Percentiles rank a stretch among this genome's conserved stretches.
Conservation (phyloP, 2,329 filamentous ascomycete genomes). For the Verticillium zaregamsianum region DNA sequence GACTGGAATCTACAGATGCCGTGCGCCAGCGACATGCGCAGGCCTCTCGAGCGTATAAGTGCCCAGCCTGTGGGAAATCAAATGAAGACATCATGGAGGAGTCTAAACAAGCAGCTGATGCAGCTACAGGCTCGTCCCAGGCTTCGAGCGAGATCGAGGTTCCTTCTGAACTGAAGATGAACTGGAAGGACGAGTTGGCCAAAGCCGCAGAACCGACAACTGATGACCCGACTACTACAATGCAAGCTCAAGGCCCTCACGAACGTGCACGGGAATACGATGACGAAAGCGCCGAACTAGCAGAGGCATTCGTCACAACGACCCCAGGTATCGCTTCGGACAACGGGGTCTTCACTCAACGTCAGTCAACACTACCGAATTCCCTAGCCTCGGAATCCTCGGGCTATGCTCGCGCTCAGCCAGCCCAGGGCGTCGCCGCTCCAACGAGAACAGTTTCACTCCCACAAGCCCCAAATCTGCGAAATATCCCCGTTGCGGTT, state of each 20-base stretch:
- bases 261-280: conserved; percentile 20
- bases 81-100: conserved; percentile 74
- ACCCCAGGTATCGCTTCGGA: conserved; percentile 18
- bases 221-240: neutral
- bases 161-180: conserved; percentile 58
- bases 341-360: conserved; percentile 11
- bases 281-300: conserved; percentile 42
- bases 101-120: conserved; percentile 55
- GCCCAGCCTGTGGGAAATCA: conserved; percentile 62
- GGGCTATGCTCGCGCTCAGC: conserved; percentile 17
- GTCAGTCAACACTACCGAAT: conserved; percentile 6
- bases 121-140: conserved; percentile 20
- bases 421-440: conserved; percentile 18
- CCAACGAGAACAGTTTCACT: conserved; percentile 23
- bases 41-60: conserved; percentile 63
- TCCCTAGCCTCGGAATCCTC: conserved; percentile 11
- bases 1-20: conserved; percentile 69
- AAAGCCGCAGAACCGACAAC: conserved; percentile 20
- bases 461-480: conserved; percentile 12
- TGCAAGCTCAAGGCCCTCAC: neutral
- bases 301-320: conserved; percentile 57
- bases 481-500: conserved; percentile 16
- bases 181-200: conserved; percentile 68
- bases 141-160: conserved; percentile 40
- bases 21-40: conserved; percentile 66